Evolutionary conservation across 2,329 filamentous ascomycete species (phyloP), one percentile per base, ranked within the genome.

Genomic region (Paramyrothecium roridum): DNA sequence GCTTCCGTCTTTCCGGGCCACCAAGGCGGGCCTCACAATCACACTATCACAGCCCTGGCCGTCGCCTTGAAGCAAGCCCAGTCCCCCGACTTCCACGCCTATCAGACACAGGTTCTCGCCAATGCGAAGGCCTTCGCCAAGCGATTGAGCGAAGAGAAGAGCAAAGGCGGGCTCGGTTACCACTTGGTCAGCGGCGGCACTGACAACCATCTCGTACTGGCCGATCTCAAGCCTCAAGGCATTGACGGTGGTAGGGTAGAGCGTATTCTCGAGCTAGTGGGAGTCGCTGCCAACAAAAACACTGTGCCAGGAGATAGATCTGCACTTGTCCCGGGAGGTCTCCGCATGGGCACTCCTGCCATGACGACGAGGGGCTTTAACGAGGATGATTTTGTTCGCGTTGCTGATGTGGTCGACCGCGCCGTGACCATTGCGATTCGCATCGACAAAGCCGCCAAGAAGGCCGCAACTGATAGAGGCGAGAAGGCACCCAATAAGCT

Each of bases 281-380:
- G 93, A 65, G 93, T 98, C 52, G 95, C 95, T n/a, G 89, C 90
- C 70, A 99, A 99, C 82, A 99, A 99, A 83, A 99, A 99, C 79
- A 97, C 95, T 8, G 93, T 97, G 0, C 95, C 95, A 1, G 95
- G 93, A 47, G 95, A 99, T 76, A 91, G 88, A 70, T 96, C 92
- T 1, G 95, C 95, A 1, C 84, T 99, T 68, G 91, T 93, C 61
- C 95, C 95, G 16, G 93, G 93, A 62, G 95, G 95, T 60, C 82
- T 99, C 61, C 88, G 95, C 62, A 93, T 99, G 76, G 95, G 95
- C 54, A 95, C 93, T 1, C 95, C 95, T 0, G 95, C 95, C 63
- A 99, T 99, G 95, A 98, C 95, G 21, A 96, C 91, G 19, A 86
- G 95, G 58, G 95, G 93, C n/a, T 93, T 99, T 72, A 84, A 82